A percentile compares a stretch with the other conserved stretches of the same genome.
phyloP scores from a whole-genome alignment of 768 basidiomycete genomes.

The Xerocomellus intermedius region DNA sequence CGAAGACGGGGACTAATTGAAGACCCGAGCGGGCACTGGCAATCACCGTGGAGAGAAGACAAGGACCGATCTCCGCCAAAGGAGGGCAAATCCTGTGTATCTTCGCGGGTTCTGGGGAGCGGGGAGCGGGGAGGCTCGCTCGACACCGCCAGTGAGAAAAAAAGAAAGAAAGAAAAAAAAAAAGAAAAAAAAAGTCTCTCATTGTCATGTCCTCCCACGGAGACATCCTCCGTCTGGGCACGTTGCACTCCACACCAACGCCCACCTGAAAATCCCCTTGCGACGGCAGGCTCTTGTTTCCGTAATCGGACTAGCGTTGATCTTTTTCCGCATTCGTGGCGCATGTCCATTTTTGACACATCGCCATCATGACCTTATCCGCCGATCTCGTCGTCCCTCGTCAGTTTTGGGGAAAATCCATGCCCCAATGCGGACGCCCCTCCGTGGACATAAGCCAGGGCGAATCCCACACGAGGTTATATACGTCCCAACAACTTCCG shows the following conservation, averaged over 20 bases:
- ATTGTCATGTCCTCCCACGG: too few species aligned
- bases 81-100: slow-evolving; percentile 23
- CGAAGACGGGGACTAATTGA: slow-evolving; percentile 21
- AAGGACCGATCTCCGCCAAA: slow-evolving; percentile 17
- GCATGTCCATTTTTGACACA: not conserved
- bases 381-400: slow-evolving; percentile 35
- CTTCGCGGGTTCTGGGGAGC: slow-evolving; percentile 14
- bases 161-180: not conserved
- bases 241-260: not conserved
- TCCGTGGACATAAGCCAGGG: slow-evolving; percentile 33
- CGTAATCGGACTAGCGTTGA: slow-evolving; percentile 28
- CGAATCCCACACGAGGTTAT: slow-evolving; percentile 18
- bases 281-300: slow-evolving; percentile 10
- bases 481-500: not conserved
- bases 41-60: slow-evolving; percentile 26
- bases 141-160: not conserved
- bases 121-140: too few species aligned
- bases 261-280: slow-evolving; percentile 1
- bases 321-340: slow-evolving; percentile 27
- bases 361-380: slow-evolving; percentile 32
- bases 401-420: slow-evolving; percentile 25
- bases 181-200: not conserved
- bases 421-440: slow-evolving; percentile 14
- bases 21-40: slow-evolving; percentile 21
- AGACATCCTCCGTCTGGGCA: not conserved